phyloP scores from a whole-genome alignment of 164 flowering plant genomes.

The Macadamia integrifolia region DNA sequence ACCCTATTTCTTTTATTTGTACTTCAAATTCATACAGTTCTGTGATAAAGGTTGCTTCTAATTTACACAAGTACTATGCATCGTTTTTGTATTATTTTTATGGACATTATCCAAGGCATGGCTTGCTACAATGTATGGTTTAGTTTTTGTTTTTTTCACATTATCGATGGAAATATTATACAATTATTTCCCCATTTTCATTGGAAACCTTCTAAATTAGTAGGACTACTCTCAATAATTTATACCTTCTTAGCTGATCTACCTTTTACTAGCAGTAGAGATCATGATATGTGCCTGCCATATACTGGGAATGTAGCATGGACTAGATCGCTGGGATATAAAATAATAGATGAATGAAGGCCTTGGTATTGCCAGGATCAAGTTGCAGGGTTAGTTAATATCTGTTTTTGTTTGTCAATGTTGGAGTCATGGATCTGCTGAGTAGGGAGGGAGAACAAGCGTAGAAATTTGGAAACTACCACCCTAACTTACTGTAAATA shows the following conservation, averaged over 20 bases:
- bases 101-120: not conserved
- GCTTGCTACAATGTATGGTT: not conserved
- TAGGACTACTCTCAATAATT: no score
- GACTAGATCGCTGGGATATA: constrained; percentile 82
- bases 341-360: constrained; percentile 76
- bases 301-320: constrained; percentile 87
- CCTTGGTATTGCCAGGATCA: constrained; percentile 61
- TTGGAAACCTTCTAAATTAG: not conserved
- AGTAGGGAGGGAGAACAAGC: not conserved
- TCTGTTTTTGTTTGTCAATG: not conserved
- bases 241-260: not conserved
- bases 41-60: not conserved
- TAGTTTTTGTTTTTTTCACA: not conserved
- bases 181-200: not conserved
- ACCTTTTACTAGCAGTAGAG: constrained; percentile 53
- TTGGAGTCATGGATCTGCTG: not conserved
- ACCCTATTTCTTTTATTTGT: no score
- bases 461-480: not conserved
- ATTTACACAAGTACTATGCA: not conserved
- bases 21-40: no score
- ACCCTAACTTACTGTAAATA: no score
- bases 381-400: constrained; percentile 73
- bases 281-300: constrained; percentile 98
- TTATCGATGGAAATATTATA: not conserved
- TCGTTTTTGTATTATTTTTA: no score